Conservation (phyloP, 192 early-diverging fungal species). For the Coemansia sp. region DNA sequence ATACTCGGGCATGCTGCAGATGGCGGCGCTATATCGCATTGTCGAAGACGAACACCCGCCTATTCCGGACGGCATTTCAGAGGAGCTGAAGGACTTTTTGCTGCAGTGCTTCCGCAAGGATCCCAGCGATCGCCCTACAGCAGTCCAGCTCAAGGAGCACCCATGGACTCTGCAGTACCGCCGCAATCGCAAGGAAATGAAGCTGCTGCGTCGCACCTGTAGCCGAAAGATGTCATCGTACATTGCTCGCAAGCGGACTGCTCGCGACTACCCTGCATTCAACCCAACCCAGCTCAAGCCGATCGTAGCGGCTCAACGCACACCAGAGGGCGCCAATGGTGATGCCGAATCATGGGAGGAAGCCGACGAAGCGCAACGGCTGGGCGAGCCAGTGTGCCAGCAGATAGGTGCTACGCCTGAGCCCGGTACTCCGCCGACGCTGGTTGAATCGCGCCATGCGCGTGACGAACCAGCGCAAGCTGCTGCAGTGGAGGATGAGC, state of each 20-base stretch:
- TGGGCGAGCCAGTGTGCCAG: neutral
- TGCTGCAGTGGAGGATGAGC: neutral
- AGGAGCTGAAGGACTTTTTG: conserved; percentile 78
- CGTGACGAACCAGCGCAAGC: neutral
- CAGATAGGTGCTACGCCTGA: neutral
- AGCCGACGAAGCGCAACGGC: neutral
- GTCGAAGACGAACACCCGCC: conserved; percentile 89
- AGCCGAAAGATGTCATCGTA: conserved; percentile 50
- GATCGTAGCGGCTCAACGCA: neutral
- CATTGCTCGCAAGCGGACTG: conserved; percentile 29
- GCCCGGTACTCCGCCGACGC: neutral
- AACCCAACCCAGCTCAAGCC: conserved; percentile 28
- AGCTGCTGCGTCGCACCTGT: conserved; percentile 49
- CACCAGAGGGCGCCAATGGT: neutral
- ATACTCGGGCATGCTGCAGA: conserved; percentile 75
- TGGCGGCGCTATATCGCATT: conserved; percentile 92
- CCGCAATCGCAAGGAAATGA: conserved; percentile 51
- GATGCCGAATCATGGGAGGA: conserved; percentile 2
- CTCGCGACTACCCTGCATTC: conserved; percentile 30
- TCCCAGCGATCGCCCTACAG: conserved; percentile 65
- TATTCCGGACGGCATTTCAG: conserved; percentile 72
- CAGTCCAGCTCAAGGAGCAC: conserved; percentile 67
- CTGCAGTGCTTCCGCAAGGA: conserved; percentile 82
- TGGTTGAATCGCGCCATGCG: neutral
- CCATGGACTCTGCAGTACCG: conserved; percentile 62